These are phyloP conservation scores for Parastagonospora avenae DNA, from an alignment of 2,329 filamentous ascomycete genomes.

Conservation along the genomic window DNA sequence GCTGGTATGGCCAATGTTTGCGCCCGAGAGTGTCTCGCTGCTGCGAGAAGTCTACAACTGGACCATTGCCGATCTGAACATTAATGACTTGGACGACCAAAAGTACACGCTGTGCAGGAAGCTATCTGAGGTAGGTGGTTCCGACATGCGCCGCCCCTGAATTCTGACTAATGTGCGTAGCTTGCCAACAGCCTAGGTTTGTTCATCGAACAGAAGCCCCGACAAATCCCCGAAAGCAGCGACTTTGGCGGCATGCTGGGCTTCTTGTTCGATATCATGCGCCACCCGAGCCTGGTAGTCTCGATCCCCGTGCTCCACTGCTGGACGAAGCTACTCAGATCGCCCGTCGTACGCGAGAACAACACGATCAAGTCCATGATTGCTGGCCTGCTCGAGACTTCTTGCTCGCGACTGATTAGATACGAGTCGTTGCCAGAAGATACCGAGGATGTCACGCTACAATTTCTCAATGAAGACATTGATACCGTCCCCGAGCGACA, in stretches of 20 bases:
- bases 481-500: conserved; percentile 93
- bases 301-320: conserved; percentile 91
- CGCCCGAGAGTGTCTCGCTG: conserved; percentile 70
- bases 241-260: conserved; percentile 78
- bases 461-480: conserved; percentile 90
- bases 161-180: conserved; percentile 52
- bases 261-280: conserved; percentile 78
- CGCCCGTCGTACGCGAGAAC: conserved; percentile 70
- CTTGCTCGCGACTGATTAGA: conserved; percentile 79
- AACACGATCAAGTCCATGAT: conserved; percentile 67
- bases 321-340: conserved; percentile 82
- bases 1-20: conserved; percentile 80
- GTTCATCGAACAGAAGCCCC: conserved; percentile 79
- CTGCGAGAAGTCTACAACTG: conserved; percentile 78
- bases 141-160: conserved; percentile 4
- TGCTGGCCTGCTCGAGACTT: conserved; percentile 78
- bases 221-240: conserved; percentile 66
- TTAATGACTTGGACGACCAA: conserved; percentile 84
- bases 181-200: conserved; percentile 84
- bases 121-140: conserved; percentile 75
- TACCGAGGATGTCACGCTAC: conserved; percentile 75
- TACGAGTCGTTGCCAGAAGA: conserved; percentile 88
- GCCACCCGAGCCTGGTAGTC: conserved; percentile 85
- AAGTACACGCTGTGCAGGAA: conserved; percentile 94
- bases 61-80: conserved; percentile 77